Conservation (phyloP, 1,284 basidiomycete genomes). For the Ceratobasidium sp. region DNA sequence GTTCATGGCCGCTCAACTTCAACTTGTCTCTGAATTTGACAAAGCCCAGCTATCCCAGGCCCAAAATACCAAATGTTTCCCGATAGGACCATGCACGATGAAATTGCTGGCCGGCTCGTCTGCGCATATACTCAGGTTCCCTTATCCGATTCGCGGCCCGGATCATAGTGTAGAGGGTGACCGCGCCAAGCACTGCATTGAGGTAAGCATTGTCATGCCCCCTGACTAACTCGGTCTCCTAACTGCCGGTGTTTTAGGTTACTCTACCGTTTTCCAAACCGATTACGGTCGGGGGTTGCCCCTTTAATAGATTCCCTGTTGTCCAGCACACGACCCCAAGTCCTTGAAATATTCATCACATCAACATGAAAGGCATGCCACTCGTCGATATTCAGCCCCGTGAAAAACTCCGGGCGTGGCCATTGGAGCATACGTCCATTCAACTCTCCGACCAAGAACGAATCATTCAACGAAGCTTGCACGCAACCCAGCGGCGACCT, state of each 20-base stretch:
- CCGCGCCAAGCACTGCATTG: neutral
- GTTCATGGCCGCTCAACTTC: neutral
- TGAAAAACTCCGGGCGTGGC: neutral
- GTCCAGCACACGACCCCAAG: constrained; percentile 6
- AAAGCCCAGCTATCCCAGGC: neutral
- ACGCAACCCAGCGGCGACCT: neutral
- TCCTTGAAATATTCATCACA: constrained; percentile 23
- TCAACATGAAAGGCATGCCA: constrained; percentile 16
- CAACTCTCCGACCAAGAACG: constrained; percentile 19
- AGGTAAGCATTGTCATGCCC: neutral
- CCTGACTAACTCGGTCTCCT: neutral
- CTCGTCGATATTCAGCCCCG: constrained; percentile 2
- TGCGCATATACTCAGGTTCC: neutral
- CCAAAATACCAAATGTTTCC: neutral
- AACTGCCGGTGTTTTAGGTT: neutral
- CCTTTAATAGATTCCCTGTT: neutral
- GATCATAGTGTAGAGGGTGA: neutral
- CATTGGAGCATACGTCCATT: neutral
- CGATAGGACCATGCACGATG: constrained; percentile 12
- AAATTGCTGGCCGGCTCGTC: neutral
- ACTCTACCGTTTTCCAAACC: neutral
- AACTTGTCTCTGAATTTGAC: neutral
- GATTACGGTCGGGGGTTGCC: neutral
- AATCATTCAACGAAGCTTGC: neutral
- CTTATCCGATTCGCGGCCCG: neutral